phyloP scores from a whole-genome alignment of 2,329 filamentous ascomycete species.

The Xylaria polymorpha region DNA sequence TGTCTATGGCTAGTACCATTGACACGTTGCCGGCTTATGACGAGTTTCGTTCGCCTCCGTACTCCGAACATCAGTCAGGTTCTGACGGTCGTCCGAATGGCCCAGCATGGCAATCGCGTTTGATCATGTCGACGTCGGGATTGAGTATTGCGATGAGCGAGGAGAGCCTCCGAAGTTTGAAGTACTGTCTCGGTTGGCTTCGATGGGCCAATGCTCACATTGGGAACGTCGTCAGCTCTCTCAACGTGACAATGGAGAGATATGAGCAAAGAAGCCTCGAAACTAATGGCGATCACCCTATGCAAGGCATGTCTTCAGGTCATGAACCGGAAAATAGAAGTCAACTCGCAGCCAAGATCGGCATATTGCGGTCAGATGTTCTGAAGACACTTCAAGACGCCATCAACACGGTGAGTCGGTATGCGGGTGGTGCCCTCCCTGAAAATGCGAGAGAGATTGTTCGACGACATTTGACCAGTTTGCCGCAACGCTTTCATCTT shows the following conservation, averaged over 20 bases:
- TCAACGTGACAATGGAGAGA: conserved; percentile 82
- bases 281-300: conserved; percentile 41
- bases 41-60: conserved; percentile 78
- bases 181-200: conserved; percentile 84
- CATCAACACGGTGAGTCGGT: conserved; percentile 86
- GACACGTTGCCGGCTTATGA: conserved; percentile 89
- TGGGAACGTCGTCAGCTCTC: conserved; percentile 75
- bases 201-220: conserved; percentile 86
- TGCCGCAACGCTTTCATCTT: conserved; percentile 84
- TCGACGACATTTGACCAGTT: conserved; percentile 81
- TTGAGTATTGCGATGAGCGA: conserved; percentile 92
- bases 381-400: conserved; percentile 84
- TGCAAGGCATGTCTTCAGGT: conserved; percentile 42
- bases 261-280: conserved; percentile 70
- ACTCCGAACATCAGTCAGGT: conserved; percentile 68
- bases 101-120: conserved; percentile 77
- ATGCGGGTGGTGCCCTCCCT: conserved; percentile 89
- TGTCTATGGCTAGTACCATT: conserved; percentile 73
- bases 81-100: conserved; percentile 48
- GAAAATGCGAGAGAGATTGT: conserved; percentile 89
- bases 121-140: conserved; percentile 91
- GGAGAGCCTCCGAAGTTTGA: conserved; percentile 83
- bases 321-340: conserved; percentile 55
- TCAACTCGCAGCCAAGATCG: conserved; percentile 71
- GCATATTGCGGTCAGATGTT: conserved; percentile 74